Conservation (phyloP, 257 asterid species). For the Jacaranda mimosifolia region DNA sequence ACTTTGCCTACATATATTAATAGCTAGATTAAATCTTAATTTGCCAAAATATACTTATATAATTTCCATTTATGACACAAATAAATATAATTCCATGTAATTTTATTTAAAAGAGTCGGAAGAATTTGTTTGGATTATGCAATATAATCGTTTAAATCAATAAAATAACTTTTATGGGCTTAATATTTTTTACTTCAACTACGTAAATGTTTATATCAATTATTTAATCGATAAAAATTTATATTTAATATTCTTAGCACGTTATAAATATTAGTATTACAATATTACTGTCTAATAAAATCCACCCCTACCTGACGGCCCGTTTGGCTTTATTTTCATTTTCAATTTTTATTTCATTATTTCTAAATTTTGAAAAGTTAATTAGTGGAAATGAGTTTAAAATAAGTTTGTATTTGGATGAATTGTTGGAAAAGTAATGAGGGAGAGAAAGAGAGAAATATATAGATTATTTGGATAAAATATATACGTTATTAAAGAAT, state of each 20-base stretch:
- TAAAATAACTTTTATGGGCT: background rate
- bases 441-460: no score
- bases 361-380: no score
- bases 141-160: background rate
- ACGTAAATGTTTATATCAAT: background rate
- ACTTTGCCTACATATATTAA: background rate
- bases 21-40: background rate
- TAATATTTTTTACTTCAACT: background rate
- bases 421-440: no score
- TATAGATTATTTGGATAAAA: no score
- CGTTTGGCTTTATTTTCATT: no score
- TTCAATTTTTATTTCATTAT: no score
- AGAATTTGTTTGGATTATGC: background rate
- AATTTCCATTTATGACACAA: background rate
- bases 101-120: background rate
- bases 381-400: no score
- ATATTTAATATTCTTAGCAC: no score
- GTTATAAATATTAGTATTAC: background rate
- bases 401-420: no score
- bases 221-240: background rate
- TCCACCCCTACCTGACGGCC: background rate
- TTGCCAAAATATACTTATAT: background rate
- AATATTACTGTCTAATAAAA: background rate
- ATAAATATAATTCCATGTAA: background rate
- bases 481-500: no score